phyloP scores from a whole-genome alignment of 768 basidiomycete genomes.

The Lactifluus piperatus region DNA sequence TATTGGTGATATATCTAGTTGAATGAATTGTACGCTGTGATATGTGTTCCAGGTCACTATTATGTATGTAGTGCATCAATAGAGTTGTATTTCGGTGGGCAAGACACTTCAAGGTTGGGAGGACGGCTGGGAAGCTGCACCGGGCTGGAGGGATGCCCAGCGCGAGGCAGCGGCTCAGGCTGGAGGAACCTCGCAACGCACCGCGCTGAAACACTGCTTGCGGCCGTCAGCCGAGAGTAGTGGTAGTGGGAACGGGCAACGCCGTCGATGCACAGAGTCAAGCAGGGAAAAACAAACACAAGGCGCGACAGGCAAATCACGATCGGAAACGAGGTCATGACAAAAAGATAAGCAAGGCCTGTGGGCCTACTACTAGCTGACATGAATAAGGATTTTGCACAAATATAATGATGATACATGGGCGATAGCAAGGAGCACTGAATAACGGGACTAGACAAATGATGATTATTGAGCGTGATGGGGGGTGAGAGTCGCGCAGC shows the following conservation, averaged over 20 bases:
- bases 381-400: background rate
- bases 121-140: too few relatives aligned
- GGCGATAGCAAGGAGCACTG: background rate
- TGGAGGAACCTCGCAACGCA: too few relatives aligned
- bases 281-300: slow-evolving; percentile 70
- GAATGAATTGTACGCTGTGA: too few relatives aligned
- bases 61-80: too few relatives aligned
- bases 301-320: slow-evolving; percentile 63
- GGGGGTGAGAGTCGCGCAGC: background rate
- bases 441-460: background rate
- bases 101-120: too few relatives aligned
- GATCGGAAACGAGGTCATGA: slow-evolving; percentile 80
- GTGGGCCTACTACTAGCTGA: slow-evolving; percentile 26
- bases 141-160: too few relatives aligned
- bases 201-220: too few relatives aligned
- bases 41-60: too few relatives aligned
- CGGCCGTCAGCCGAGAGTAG: too few relatives aligned
- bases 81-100: too few relatives aligned
- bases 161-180: too few relatives aligned
- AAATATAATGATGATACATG: slow-evolving; percentile 5
- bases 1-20: too few relatives aligned
- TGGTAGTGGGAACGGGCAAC: slow-evolving; percentile 32
- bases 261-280: slow-evolving; percentile 41
- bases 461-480: background rate
- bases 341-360: slow-evolving; percentile 74